Percentiles rank a stretch among this genome's conserved stretches.
Conservation (phyloP, 1,284 basidiomycete species). For the Microbotryum lychnidis-dioicae region DNA sequence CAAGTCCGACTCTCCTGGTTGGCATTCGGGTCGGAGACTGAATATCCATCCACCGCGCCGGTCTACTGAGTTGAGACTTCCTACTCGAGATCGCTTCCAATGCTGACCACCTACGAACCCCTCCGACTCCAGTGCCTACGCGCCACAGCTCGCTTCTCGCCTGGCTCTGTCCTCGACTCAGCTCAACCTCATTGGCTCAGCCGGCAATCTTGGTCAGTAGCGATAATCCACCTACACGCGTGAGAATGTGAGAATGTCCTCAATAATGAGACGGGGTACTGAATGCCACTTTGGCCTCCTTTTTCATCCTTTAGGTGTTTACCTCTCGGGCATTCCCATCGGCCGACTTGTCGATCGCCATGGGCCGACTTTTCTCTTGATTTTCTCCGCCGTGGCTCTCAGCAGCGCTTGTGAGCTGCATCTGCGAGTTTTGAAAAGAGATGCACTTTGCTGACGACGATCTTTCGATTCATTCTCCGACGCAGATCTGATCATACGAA, state of each 20-base stretch:
- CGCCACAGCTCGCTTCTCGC: constrained; percentile 39
- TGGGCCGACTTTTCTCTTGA: constrained; percentile 11
- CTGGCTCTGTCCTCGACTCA: constrained; percentile 39
- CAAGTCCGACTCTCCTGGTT: too few species aligned
- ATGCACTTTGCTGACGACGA: too few species aligned
- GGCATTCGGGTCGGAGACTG: too few species aligned
- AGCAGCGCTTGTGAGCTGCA: constrained; percentile 9
- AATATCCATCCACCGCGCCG: too few species aligned
- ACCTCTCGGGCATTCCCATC: not conserved
- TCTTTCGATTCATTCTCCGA: constrained; percentile 10
- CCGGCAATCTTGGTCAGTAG: constrained; percentile 38
- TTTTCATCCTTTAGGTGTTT: too few species aligned
- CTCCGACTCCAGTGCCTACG: constrained; percentile 29
- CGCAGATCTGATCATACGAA: constrained; percentile 36
- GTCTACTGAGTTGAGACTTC: too few species aligned
- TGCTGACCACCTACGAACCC: not conserved
- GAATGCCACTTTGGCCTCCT: too few species aligned
- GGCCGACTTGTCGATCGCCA: constrained; percentile 22
- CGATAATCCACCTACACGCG: too few species aligned
- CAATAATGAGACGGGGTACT: too few species aligned
- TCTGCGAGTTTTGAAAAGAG: not conserved
- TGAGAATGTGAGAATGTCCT: too few species aligned
- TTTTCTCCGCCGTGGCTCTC: constrained; percentile 16
- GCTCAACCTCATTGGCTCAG: constrained; percentile 41
- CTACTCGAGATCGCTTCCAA: too few species aligned